phyloP scores from a whole-genome alignment of 2,329 filamentous ascomycete genomes.

The Penicillium sclerotiorum region DNA sequence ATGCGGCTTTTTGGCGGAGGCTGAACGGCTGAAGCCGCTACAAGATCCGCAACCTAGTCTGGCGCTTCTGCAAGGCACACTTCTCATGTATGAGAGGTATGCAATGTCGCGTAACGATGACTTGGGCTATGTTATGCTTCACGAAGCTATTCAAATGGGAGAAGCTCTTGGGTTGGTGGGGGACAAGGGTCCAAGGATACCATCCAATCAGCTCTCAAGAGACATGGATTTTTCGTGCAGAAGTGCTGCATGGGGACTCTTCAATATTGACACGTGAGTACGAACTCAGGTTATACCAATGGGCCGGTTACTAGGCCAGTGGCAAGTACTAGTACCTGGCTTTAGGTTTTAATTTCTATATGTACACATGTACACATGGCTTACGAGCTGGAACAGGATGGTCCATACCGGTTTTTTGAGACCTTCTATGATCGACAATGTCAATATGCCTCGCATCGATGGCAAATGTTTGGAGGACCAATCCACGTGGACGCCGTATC shows the following conservation, averaged over 20 bases:
- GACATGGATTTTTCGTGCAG: slow-evolving; percentile 37
- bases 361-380: background rate
- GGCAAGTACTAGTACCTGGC: too few species aligned
- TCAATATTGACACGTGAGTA: slow-evolving; percentile 44
- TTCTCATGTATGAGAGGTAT: slow-evolving; percentile 42
- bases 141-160: slow-evolving; percentile 39
- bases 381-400: slow-evolving; percentile 26
- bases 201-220: slow-evolving; percentile 23
- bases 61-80: slow-evolving; percentile 36
- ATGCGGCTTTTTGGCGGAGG: slow-evolving; percentile 39
- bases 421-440: slow-evolving; percentile 37
- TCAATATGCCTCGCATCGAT: slow-evolving; percentile 31
- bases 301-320: too few species aligned
- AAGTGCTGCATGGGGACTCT: slow-evolving; percentile 41
- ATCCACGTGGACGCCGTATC: slow-evolving; percentile 36
- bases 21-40: slow-evolving; percentile 33
- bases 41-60: slow-evolving; percentile 29
- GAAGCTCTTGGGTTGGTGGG: slow-evolving; percentile 37
- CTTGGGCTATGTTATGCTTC: slow-evolving; percentile 40
- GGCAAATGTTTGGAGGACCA: slow-evolving; percentile 20
- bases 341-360: slow-evolving; percentile 1
- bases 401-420: slow-evolving; percentile 40
- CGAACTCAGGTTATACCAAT: too few species aligned
- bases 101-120: slow-evolving; percentile 41
- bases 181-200: slow-evolving; percentile 23